Base-by-base conservation (phyloP, 75 land plant genomes). In the Larix kaempferi region DNA sequence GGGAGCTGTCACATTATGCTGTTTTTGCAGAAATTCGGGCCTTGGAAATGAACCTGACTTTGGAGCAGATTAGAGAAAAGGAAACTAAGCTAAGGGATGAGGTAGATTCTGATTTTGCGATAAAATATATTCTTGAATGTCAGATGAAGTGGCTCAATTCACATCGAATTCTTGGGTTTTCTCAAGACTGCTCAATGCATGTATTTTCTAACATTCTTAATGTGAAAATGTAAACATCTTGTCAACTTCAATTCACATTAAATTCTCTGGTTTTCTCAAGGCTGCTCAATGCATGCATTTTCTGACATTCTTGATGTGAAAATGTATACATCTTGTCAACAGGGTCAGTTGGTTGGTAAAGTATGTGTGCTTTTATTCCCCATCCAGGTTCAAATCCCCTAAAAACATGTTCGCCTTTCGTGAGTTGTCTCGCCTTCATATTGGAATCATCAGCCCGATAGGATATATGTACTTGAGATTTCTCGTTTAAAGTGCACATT, bases 11-110 rank as follows among this genome's bases (percentile, higher is more conserved):
- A 44, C 22, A 63, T 61, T 59, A 60, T 60, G 15, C 56, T 61
- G 19, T 55, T 71, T 23, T 80, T 74, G 63, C 92, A 95, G 94
- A 95, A 76, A 82, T 95, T 78, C 85, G 87, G 69, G 80, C 84
- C 29, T 64, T 91, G 78, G 89, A 93, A 78, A 86, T 92, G 33
- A 95, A 88, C 81, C 65, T 95, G 33, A 94, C 99, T 5, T 44
- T 93, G 77, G 90, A 89, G 55, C 82, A 95, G 80, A 94, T 95
- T 57, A 87, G 66, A 11, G 81, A 82, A 8, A 89, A 82, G 74
- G 78, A 88, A 62, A 85, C 74, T n/a, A 84, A 86, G 61, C 82
- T 93, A 41, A 79, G 77, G 23, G 75, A 54, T 15, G 92, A 93
- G 86, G 96, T 84, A 73, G 27, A 52, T 74, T 74, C 37, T 74